Evolutionary conservation across 176 grass and related monocot species (phyloP).

Genomic region (Chloris gayana): DNA sequence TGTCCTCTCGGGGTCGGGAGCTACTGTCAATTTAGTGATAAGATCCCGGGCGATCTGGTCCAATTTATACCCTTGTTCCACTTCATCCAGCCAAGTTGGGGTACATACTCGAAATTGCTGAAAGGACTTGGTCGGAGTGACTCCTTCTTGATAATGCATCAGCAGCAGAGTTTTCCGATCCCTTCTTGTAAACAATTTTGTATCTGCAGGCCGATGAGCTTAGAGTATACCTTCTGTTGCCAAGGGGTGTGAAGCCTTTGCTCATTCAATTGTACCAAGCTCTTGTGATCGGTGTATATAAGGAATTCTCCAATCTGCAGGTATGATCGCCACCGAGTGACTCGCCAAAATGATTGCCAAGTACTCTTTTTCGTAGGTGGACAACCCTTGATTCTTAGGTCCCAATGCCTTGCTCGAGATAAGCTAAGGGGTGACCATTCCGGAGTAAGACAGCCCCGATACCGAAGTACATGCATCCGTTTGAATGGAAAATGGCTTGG

Average conservation of each 20-base stretch:
- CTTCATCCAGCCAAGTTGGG: background rate
- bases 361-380: background rate
- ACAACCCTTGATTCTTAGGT: too few relatives aligned
- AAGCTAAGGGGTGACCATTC: too few relatives aligned
- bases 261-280: background rate
- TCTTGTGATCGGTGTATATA: background rate
- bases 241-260: background rate
- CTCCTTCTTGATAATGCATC: background rate
- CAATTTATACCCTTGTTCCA: background rate
- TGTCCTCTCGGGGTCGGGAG: too few relatives aligned
- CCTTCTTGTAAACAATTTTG: background rate
- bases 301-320: background rate
- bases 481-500: too few relatives aligned
- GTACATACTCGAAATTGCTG: background rate
- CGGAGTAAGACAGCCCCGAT: too few relatives aligned
- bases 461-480: too few relatives aligned
- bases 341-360: background rate
- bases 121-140: rapidly evolving
- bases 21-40: too few relatives aligned
- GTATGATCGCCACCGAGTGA: background rate
- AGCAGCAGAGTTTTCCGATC: background rate
- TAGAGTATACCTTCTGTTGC: background rate
- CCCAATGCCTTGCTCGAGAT: too few relatives aligned
- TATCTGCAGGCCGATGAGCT: background rate
- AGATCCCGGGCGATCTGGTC: too few relatives aligned